Evolutionary conservation across 345 rosid genomes (phyloP).

Genomic region (Mangifera indica): DNA sequence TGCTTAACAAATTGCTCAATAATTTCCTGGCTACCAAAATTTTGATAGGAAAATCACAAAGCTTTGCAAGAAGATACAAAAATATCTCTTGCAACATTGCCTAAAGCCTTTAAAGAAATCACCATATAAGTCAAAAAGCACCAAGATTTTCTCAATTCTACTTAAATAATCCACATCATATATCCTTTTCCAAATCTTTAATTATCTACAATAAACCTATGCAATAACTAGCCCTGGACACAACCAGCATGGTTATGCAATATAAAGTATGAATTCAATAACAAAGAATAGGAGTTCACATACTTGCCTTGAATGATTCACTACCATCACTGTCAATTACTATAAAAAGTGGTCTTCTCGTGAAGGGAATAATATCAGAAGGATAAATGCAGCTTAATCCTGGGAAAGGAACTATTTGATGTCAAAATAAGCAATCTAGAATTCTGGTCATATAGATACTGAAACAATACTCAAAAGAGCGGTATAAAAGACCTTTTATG

Average conservation of each 20-base stretch:
- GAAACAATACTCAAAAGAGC: not conserved
- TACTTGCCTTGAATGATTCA: conserved; percentile 62
- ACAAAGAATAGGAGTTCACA: conserved; percentile 18
- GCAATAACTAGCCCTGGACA: not conserved
- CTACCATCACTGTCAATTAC: conserved; percentile 80
- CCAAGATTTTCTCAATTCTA: not conserved
- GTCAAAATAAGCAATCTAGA: conserved; percentile 17
- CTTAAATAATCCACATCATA: not conserved
- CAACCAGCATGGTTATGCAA: not conserved
- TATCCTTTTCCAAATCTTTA: conserved; percentile 1
- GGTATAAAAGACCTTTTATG: conserved; percentile 2
- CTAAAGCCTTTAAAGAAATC: not conserved
- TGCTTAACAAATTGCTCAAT: not conserved
- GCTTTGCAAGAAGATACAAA: not conserved
- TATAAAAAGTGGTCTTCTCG: conserved; percentile 81
- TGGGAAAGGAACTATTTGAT: conserved; percentile 31
- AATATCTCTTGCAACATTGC: not conserved
- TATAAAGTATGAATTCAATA: conserved; percentile 8
- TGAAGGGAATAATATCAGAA: conserved; percentile 82
- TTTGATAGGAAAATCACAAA: not conserved
- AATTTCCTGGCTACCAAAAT: not conserved
- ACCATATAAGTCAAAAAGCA: not conserved
- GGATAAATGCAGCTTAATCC: conserved; percentile 84
- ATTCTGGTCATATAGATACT: not conserved
- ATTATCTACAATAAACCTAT: not conserved